A percentile compares a stretch with the other conserved stretches of the same genome.
phyloP scores from a whole-genome alignment of 495 filamentous ascomycete species.

The Annulohypoxylon moriforme region DNA sequence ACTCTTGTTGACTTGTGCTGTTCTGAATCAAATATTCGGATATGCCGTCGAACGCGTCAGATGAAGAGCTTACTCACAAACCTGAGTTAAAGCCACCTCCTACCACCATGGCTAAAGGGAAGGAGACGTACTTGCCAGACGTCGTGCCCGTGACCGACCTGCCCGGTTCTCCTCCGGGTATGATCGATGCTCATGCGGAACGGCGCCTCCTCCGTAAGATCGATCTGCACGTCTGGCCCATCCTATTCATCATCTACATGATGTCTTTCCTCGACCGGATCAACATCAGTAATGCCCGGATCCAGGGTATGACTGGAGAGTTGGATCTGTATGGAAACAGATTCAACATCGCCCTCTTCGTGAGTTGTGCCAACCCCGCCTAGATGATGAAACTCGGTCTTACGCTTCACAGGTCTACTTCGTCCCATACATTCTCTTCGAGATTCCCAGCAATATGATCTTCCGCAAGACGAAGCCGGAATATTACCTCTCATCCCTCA shows the following conservation, averaged over 20 bases:
- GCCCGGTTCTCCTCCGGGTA: conserved; percentile 1
- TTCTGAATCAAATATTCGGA: not conserved
- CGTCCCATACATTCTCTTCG: conserved; percentile 71
- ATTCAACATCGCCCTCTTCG: conserved; percentile 70
- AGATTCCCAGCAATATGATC: conserved; percentile 69
- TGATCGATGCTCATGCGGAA: conserved; percentile 43
- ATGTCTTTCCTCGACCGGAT: conserved; percentile 64
- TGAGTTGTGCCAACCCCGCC: conserved; percentile 37
- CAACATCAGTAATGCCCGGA: conserved; percentile 72
- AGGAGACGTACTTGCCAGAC: not conserved
- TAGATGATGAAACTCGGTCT: not conserved
- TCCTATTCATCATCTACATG: conserved; percentile 57
- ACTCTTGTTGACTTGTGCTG: not conserved
- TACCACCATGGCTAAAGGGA: conserved; percentile 17
- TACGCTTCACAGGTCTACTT: conserved; percentile 61
- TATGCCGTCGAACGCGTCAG: conserved; percentile 28
- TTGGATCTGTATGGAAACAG: conserved; percentile 66
- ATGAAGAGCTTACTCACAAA: conserved; percentile 25
- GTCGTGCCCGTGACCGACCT: not conserved
- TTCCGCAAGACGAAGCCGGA: conserved; percentile 63
- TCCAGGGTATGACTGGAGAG: conserved; percentile 69
- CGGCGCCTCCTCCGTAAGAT: conserved; percentile 51
- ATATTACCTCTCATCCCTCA: conserved; percentile 64
- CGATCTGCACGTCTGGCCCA: conserved; percentile 53
- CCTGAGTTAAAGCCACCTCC: not conserved